Conservation (phyloP, 345 rosid species). For the Litchi chinensis region DNA sequence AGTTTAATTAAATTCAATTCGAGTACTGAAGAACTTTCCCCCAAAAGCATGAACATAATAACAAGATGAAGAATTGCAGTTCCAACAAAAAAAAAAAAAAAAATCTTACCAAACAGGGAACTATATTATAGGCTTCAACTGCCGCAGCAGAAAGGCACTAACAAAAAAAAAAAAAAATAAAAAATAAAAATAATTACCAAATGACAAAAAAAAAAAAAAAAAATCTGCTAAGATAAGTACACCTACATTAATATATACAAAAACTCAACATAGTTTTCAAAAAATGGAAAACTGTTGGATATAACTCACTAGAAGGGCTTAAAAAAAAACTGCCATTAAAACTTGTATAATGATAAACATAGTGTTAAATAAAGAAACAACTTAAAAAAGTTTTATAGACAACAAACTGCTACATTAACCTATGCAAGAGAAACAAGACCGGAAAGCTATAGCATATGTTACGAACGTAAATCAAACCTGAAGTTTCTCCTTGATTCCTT, state of each 20-base stretch:
- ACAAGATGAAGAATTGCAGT: conserved; percentile 1
- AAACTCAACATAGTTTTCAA: conserved; percentile 2
- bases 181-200: neutral
- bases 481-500: conserved; percentile 60
- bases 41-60: conserved; percentile 2
- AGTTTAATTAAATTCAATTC: neutral
- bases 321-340: neutral
- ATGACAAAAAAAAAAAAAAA: neutral
- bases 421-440: neutral
- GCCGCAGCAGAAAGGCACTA: conserved; percentile 73
- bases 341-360: neutral
- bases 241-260: neutral
- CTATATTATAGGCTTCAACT: conserved; percentile 77
- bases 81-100: conserved; percentile 5
- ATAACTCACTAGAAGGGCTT: neutral
- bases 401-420: neutral
- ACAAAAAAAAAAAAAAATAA: conserved; percentile 21
- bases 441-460: neutral
- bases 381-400: neutral
- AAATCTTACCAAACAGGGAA: conserved; percentile 75
- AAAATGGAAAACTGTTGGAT: neutral
- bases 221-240: neutral
- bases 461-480: conserved; percentile 48
- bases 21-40: neutral
- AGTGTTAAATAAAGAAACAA: neutral